Evolutionary conservation across 2,329 filamentous ascomycete species (phyloP).

Genomic region (Didymella arachidicola): DNA sequence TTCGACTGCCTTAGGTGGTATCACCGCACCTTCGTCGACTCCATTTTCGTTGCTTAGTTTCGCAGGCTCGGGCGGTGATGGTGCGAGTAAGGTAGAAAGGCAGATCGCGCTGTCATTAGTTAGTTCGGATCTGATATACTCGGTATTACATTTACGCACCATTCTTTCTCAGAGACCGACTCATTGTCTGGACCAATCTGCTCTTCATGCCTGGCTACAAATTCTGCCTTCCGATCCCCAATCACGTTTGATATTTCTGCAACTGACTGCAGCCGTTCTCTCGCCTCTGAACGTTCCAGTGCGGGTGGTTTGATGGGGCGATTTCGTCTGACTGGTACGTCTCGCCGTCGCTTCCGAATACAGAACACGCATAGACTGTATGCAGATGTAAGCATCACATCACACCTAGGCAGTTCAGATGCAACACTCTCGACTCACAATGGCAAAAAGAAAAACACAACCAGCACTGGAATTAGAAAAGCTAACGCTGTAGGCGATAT

Average conservation of each 20-base stretch:
- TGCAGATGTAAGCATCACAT: slow-evolving; percentile 5
- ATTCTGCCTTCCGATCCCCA: slow-evolving; percentile 10
- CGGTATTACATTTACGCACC: slow-evolving; percentile 24
- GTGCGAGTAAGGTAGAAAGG: slow-evolving; percentile 39
- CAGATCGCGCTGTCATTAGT: slow-evolving; percentile 40
- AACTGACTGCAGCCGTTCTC: slow-evolving; percentile 31
- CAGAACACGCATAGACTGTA: slow-evolving; percentile 35
- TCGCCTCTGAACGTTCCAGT: slow-evolving; percentile 32
- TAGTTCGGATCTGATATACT: slow-evolving; percentile 15
- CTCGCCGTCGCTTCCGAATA: slow-evolving; percentile 27
- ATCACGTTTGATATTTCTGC: slow-evolving; percentile 28
- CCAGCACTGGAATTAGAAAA: slow-evolving; percentile 41
- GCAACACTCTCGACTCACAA: slow-evolving; percentile 33
- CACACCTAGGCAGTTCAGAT: neutral
- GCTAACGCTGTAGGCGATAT: slow-evolving; percentile 41
- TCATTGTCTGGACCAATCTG: slow-evolving; percentile 16
- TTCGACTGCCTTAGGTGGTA: slow-evolving; percentile 9
- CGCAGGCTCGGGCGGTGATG: slow-evolving; percentile 39
- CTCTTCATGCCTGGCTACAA: slow-evolving; percentile 9
- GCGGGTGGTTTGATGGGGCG: slow-evolving; percentile 26
- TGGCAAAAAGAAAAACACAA: slow-evolving; percentile 39
- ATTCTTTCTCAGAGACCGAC: slow-evolving; percentile 38
- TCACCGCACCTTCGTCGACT: slow-evolving; percentile 16
- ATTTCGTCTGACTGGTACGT: slow-evolving; percentile 13
- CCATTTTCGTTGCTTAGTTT: slow-evolving; percentile 25